Base-by-base conservation (phyloP, 495 filamentous ascomycete species). In the Daldinia decipiens region DNA sequence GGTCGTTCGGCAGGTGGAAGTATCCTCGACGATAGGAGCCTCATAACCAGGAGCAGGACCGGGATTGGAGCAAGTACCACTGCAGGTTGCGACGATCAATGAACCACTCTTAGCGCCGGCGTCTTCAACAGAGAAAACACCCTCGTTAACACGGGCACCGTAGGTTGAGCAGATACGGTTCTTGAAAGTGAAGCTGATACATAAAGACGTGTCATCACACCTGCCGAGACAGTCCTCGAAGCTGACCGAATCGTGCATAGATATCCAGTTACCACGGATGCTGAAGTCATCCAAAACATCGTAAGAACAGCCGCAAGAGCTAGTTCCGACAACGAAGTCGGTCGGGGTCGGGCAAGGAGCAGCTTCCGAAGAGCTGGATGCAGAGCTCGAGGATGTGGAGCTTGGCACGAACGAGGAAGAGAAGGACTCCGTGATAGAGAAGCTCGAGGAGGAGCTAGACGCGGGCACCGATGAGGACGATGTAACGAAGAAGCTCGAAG, bases 321-420 rank as follows among this genome's bases (percentile, higher is more conserved):
- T 50, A 12, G 59, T 32, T 31, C 57, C 50, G 17, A 43, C 50
- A 17, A 27, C 36, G 31, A 62, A 68, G 51, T 57, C 17, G 24
- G 50, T 62, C 4, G 65, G 65, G 26, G 65, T 68, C 4, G 65
- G 7, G 71, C 74, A 36, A 47, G 56, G 31, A 45, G 43, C 17
- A 27, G 64, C 34, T 2, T 26, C 45, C 6, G 62, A 50, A 4
- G 38, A 15, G 57, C 21, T 51, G 13, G 47, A 51, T 29, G 47
- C 13, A 5, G 47, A 26, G 47, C 47, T 51, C 24, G 47, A 51
- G 3, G 47, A 51, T 21, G 40, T 43, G 21, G 40, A 43, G 40
- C 40, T 43, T 3, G 40, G 40, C n/a, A 43, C 40, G n/a, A 43
- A 19, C 7, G 47, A 51, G 21, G 47, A 51, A 15, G 47, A 51